Evolutionary conservation across 139 green algal genomes (phyloP).

Genomic region (Ostreobium quekettii): DNA sequence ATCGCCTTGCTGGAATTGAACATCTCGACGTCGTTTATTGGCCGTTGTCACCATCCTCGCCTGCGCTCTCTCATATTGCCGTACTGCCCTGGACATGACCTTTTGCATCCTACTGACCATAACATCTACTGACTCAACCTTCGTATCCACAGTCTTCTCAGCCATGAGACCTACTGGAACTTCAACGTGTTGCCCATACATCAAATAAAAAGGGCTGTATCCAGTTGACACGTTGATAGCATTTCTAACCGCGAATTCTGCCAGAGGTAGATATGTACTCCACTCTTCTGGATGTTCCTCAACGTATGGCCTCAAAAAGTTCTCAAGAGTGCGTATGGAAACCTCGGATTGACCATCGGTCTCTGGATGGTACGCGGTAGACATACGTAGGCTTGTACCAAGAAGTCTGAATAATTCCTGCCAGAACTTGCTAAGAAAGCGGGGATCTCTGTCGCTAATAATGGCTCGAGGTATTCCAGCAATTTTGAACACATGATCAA

Average conservation of each 20-base stretch:
- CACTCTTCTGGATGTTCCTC: slow-evolving; percentile 22
- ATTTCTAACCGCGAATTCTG: slow-evolving; percentile 35
- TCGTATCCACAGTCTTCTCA: neutral
- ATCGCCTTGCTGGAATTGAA: slow-evolving; percentile 18
- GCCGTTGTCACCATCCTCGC: slow-evolving; percentile 12
- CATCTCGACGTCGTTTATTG: slow-evolving; percentile 11
- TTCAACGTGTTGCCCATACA: slow-evolving; percentile 24
- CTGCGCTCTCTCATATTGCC: slow-evolving; percentile 13
- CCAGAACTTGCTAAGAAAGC: slow-evolving; percentile 44
- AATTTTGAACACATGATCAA: slow-evolving; percentile 29
- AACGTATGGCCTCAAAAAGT: slow-evolving; percentile 35
- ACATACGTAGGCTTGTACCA: slow-evolving; percentile 35
- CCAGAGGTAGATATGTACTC: slow-evolving; percentile 17
- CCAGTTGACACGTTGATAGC: neutral
- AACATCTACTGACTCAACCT: neutral
- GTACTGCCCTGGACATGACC: neutral
- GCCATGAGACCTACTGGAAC: neutral
- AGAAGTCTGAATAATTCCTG: slow-evolving; percentile 24
- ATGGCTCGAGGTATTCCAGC: slow-evolving; percentile 41
- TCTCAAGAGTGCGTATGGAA: slow-evolving; percentile 35
- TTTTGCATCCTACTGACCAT: slow-evolving; percentile 5
- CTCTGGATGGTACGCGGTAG: slow-evolving; percentile 47
- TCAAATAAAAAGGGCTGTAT: slow-evolving; percentile 25
- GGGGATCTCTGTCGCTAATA: slow-evolving; percentile 45
- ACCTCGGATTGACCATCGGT: slow-evolving; percentile 61